phyloP scores from a whole-genome alignment of 352 stramenopile genomes.

The Lagenidium sp. region DNA sequence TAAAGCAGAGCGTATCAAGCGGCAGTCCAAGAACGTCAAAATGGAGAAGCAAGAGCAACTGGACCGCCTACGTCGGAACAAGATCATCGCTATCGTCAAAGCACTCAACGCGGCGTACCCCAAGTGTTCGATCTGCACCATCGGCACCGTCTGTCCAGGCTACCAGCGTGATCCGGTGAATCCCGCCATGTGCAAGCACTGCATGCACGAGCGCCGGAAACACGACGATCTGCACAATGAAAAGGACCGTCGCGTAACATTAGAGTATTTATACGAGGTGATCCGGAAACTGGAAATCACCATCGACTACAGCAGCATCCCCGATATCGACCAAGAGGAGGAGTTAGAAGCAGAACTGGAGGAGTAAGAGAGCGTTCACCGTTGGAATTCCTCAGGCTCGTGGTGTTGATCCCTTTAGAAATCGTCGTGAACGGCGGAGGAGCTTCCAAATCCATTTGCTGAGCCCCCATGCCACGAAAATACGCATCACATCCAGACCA shows the following conservation, averaged over 20 bases:
- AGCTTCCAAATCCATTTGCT: slow-evolving; percentile 14
- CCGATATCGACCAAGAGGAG: slow-evolving; percentile 48
- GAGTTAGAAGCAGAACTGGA: slow-evolving; percentile 42
- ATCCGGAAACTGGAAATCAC: slow-evolving; percentile 40
- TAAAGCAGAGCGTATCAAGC: slow-evolving; percentile 33
- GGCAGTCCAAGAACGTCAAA: slow-evolving; percentile 37
- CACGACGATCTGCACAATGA: slow-evolving; percentile 40
- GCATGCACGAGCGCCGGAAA: slow-evolving; percentile 61
- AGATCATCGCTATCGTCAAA: slow-evolving; percentile 28
- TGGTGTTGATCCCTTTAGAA: too few relatives aligned
- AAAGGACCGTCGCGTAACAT: slow-evolving; percentile 21
- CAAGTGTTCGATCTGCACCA: slow-evolving; percentile 57
- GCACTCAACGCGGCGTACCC: slow-evolving; percentile 48
- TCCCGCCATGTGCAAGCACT: slow-evolving; percentile 62
- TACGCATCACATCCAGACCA: slow-evolving; percentile 5
- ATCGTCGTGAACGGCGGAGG: slow-evolving; percentile 3
- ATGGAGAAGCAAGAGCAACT: slow-evolving; percentile 27
- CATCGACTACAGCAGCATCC: slow-evolving; percentile 40
- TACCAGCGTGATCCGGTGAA: slow-evolving; percentile 67
- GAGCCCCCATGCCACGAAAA: slow-evolving; percentile 1
- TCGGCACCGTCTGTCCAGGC: slow-evolving; percentile 53
- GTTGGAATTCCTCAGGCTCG: too few relatives aligned
- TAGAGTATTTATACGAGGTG: slow-evolving; percentile 40
- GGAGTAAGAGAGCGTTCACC: too few relatives aligned
- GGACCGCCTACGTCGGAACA: slow-evolving; percentile 32